Evolutionary conservation across 108 stramenopile species (phyloP).

Genomic region (Nitzschia sp.): DNA sequence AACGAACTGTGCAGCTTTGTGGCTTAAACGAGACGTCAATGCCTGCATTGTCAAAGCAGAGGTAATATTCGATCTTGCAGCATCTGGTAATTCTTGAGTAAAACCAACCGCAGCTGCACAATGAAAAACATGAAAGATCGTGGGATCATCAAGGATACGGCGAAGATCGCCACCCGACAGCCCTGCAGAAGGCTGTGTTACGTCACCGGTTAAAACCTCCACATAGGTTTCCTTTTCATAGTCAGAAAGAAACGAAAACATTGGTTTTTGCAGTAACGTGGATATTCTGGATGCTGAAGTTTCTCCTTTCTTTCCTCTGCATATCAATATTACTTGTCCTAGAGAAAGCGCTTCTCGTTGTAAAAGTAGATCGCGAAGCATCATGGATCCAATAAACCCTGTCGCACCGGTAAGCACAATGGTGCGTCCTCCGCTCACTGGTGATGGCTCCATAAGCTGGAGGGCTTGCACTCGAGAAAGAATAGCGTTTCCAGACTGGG

Average conservation of each 20-base stretch:
- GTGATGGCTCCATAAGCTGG: neutral
- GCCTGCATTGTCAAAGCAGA: constrained; percentile 65
- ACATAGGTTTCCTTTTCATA: constrained; percentile 53
- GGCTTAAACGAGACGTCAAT: constrained; percentile 44
- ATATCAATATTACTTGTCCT: constrained; percentile 54
- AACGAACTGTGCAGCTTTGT: constrained; percentile 58
- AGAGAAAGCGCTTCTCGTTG: constrained; percentile 46
- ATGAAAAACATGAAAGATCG: constrained; percentile 78
- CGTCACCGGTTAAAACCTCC: constrained; percentile 71
- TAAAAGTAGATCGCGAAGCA: constrained; percentile 71
- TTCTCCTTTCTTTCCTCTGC: constrained; percentile 54
- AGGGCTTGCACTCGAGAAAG: constrained; percentile 8
- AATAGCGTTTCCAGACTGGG: neutral
- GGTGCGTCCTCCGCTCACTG: constrained; percentile 8
- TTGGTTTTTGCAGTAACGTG: constrained; percentile 45
- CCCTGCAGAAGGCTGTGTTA: constrained; percentile 56
- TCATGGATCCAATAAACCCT: constrained; percentile 80
- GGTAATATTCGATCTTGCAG: constrained; percentile 78
- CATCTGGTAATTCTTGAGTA: constrained; percentile 69
- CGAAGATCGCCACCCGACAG: constrained; percentile 37
- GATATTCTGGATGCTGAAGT: constrained; percentile 51
- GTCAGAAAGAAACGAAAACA: constrained; percentile 67
- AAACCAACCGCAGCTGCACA: constrained; percentile 88
- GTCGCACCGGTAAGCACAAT: constrained; percentile 84
- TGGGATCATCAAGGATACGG: constrained; percentile 25